Base-by-base conservation (phyloP, 257 asterid genomes). In the Solanum etuberosum region DNA sequence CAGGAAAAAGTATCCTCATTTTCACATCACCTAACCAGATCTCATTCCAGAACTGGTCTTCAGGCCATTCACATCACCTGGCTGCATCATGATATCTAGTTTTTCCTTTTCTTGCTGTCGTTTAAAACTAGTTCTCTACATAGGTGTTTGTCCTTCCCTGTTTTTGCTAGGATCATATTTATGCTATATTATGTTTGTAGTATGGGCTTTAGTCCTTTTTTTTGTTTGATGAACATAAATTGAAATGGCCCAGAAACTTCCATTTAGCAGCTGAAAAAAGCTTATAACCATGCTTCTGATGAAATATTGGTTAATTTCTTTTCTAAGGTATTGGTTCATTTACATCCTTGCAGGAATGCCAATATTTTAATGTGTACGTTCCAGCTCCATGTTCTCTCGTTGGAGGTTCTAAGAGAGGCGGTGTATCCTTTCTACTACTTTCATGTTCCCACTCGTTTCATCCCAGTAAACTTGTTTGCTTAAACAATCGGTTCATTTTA, bases 351-450 rank as follows among this genome's bases (percentile, higher is more conserved):
- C 96, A 96, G 99, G 89, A 92, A 84, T 85, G 88, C 90, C 88
- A 90, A 90, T 86, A 90, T 93, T 25, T 84, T 96, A 90, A 89
- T 67, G 88, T 93, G 88, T 90, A 89, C 91, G 73, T 93, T 93
- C 88, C 91, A 92, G 90, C 95, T 95, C 89, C 99, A 97, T 87
- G 94, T 96, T 91, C 95, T 95, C 90, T 95, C 98, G 81, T 89
- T 97, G 97, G 95, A 93, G 94, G 98, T 94, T 87, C 97, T 97
- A 46, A 91, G 96, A 93, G 99, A 95, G 92, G 98, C 98, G 87
- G 95, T 92, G 99, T 97, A 97, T 97, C 99, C 99, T 96, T 94
- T 92, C 35, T 76, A 61, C 81, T 86, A 70, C 83, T 73, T 86
- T 43, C 74, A 29, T 83, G 38, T 84, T 87, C 78, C 40, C 67